Evolutionary conservation across 805 yeast genomes (phyloP), one percentile per base, ranked within the genome.

Genomic region (Metschnikowia vanudenii): DNA sequence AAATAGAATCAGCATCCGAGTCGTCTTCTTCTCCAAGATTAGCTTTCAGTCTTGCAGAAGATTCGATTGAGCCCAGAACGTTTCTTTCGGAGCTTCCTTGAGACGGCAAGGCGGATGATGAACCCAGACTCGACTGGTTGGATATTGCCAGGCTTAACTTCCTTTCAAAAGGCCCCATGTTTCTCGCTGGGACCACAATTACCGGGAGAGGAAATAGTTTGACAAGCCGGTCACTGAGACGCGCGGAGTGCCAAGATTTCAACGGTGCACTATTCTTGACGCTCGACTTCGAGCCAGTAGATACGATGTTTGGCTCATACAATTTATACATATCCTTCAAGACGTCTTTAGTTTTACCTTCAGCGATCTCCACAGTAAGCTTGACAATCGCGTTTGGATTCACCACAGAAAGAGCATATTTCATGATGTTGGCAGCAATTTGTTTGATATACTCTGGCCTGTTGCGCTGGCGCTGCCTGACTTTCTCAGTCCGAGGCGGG

Each of bases 171-270:
- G 63, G 52, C 37, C 69, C 68, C 80, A 80, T 73, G 46, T 81
- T 80, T 51, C 69, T 60, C 2, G 86, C 81, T 1, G 90, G 86
- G 0, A 80, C 84, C 40, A 84, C 76, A 19, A 84, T 73, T n/a
- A 81, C 77, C 0, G 91, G 90, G 13, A 83, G 74, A 3, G 83
- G 81, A 53, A 75, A 81, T 55, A 77, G 78, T 56, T 80, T 81
- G 24, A 84, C 85, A 38, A 84, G 68, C 40, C 87, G 67, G 58
- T 83, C 88, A 19, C 85, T 76, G 33, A 85, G 64, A 52, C 84
- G 78, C 26, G 83, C 76, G 4, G 85, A 78, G 34, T 67, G 67
- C 85, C 89, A 80, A 19, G 84, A 73, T 47, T 76, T 68, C 19
- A 80, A 68, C 2, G 85, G 82, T 1, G 81, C 81, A 35, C 76